These are phyloP conservation scores for Gardenia jasminoides DNA, from an alignment of 257 asterid genomes.

Conservation along the genomic window DNA sequence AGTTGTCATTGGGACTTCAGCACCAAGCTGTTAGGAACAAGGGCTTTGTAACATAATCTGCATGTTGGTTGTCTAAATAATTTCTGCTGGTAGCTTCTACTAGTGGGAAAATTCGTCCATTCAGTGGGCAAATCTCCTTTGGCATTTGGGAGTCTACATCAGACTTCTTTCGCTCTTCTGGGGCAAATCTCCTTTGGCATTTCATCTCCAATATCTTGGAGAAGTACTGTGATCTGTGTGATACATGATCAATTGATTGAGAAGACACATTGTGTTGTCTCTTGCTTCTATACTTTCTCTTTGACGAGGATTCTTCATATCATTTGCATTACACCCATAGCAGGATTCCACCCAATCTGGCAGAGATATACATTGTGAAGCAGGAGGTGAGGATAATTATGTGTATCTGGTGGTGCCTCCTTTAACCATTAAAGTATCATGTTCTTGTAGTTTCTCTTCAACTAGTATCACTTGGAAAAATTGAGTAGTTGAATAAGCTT, in stretches of 20 bases:
- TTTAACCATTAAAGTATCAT: background rate
- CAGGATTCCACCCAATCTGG: constrained; percentile 16
- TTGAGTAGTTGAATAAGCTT: background rate
- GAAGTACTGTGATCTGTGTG: constrained; percentile 37
- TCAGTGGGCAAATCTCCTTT: constrained; percentile 69
- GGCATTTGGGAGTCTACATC: constrained; percentile 58
- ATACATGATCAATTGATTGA: constrained; percentile 19
- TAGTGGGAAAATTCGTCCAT: constrained; percentile 24
- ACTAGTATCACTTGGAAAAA: background rate
- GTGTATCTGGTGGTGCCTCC: constrained; percentile 16
- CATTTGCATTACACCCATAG: constrained; percentile 9
- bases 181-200: constrained; percentile 98
- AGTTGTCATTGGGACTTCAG: constrained; percentile 16
- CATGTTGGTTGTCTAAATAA: constrained; percentile 23
- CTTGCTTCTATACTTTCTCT: background rate
- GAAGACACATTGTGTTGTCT: background rate
- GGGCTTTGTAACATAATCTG: constrained; percentile 17
- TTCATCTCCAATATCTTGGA: constrained; percentile 58
- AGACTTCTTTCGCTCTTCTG: constrained; percentile 23
- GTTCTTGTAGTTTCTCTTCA: constrained; percentile 3
- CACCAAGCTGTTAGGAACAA: constrained; percentile 22
- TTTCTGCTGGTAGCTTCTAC: constrained; percentile 20
- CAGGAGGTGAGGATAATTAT: constrained; percentile 10
- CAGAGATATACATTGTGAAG: constrained; percentile 17
- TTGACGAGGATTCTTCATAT: constrained; percentile 15